Evolutionary conservation across 108 stramenopile species (phyloP).

Genomic region (Mayamaea pseudoterrestris): DNA sequence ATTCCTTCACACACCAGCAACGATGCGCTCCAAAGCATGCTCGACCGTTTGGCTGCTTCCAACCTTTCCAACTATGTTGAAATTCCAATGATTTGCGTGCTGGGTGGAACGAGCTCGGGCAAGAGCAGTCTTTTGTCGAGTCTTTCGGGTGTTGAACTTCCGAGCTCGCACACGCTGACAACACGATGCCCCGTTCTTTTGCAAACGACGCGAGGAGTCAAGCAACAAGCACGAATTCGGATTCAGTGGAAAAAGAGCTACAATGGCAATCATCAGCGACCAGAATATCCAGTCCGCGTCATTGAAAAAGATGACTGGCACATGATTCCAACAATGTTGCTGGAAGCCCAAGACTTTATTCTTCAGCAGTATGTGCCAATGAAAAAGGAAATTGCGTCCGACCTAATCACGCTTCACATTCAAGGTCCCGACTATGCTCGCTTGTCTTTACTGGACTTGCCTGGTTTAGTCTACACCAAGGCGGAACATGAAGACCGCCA

Average conservation of each 20-base stretch:
- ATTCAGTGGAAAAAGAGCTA: conserved; percentile 12
- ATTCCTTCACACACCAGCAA: no score
- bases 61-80: conserved; percentile 25
- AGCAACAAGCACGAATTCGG: conserved; percentile 2
- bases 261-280: background rate
- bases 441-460: conserved; percentile 81
- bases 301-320: conserved; percentile 18
- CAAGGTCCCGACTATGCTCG: no score
- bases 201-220: conserved; percentile 6
- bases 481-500: conserved; percentile 13
- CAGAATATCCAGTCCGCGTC: background rate
- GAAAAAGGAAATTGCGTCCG: conserved; percentile 27
- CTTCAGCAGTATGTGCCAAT: conserved; percentile 16
- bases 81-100: conserved; percentile 50
- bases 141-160: conserved; percentile 38
- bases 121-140: conserved; percentile 38
- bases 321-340: conserved; percentile 21
- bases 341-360: conserved; percentile 37
- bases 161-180: conserved; percentile 35
- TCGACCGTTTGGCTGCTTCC: conserved; percentile 14
- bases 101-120: conserved; percentile 56
- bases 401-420: conserved; percentile 33
- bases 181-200: conserved; percentile 20
- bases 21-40: no score
- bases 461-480: conserved; percentile 71